Conservation (phyloP, 306 rosid species). For the Citrullus mucosospermus region DNA sequence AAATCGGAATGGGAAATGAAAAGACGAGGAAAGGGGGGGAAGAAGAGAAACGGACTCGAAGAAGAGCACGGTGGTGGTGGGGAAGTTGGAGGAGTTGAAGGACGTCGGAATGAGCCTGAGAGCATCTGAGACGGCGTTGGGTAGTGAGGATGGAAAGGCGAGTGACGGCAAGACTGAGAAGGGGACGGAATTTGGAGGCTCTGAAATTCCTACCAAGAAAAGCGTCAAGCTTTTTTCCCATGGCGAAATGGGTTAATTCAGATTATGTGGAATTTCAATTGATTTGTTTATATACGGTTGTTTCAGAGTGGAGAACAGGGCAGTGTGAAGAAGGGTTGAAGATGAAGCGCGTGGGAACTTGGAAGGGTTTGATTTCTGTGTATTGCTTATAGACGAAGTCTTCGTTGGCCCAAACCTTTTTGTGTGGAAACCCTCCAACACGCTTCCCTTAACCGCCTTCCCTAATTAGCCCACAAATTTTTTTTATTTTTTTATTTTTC, state of each 20-base stretch:
- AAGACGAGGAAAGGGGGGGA: too few relatives aligned
- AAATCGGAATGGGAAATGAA: background rate
- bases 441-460: background rate
- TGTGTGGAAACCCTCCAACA: background rate
- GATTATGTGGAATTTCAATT: background rate
- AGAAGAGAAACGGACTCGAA: conserved; percentile 28
- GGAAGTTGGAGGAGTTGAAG: conserved; percentile 43
- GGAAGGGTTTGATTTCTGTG: background rate
- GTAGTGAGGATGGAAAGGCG: conserved; percentile 47
- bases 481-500: too few relatives aligned
- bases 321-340: background rate
- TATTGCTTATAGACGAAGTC: background rate
- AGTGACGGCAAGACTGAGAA: conserved; percentile 28
- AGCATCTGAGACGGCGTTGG: conserved; percentile 29
- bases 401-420: background rate
- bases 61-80: conserved; percentile 47
- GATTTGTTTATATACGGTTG: background rate
- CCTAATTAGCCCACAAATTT: too few relatives aligned
- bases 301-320: background rate
- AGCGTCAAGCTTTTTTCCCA: conserved; percentile 40
- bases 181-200: conserved; percentile 30
- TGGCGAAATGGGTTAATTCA: background rate
- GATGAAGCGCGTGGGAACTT: background rate
- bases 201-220: conserved; percentile 35
- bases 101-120: conserved; percentile 37